Percentiles rank a stretch among this genome's conserved stretches.
phyloP scores from a whole-genome alignment of 768 basidiomycete species.

The Hemileccinum rubropunctum region DNA sequence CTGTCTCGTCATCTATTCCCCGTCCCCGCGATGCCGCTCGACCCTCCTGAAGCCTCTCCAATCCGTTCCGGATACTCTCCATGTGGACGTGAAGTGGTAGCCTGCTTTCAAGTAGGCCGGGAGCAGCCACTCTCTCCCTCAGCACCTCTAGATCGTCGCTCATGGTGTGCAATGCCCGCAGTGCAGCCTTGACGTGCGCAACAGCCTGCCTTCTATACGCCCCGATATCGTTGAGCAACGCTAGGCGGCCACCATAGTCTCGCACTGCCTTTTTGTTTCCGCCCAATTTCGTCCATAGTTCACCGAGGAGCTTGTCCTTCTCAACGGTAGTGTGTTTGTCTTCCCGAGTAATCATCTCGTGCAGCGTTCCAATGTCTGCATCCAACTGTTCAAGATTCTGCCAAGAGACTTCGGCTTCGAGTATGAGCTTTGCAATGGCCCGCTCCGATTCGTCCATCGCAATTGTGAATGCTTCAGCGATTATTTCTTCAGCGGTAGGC shows the following conservation, averaged over 20 bases:
- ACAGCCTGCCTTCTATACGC: conserved; percentile 59
- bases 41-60: conserved; percentile 55
- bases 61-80: conserved; percentile 62
- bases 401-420: conserved; percentile 64
- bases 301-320: conserved; percentile 53
- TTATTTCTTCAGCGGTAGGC: conserved; percentile 41
- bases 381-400: conserved; percentile 61
- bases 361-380: conserved; percentile 51
- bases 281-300: conserved; percentile 70
- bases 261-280: conserved; percentile 51
- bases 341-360: conserved; percentile 62
- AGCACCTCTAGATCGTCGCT: conserved; percentile 76
- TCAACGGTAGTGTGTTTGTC: conserved; percentile 43
- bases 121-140: conserved; percentile 67
- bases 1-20: conserved; percentile 40
- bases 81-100: conserved; percentile 75
- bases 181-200: conserved; percentile 62
- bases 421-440: conserved; percentile 52
- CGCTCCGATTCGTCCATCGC: conserved; percentile 59
- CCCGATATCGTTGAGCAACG: conserved; percentile 52
- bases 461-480: conserved; percentile 53
- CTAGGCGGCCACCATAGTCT: conserved; percentile 50
- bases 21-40: conserved; percentile 50
- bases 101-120: conserved; percentile 55
- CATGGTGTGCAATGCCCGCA: conserved; percentile 61